A percentile compares a stretch with the other conserved stretches of the same genome.
These are phyloP conservation scores for Fusarium graminum DNA, from an alignment of 2,329 filamentous ascomycete species.

Conservation along the genomic window DNA sequence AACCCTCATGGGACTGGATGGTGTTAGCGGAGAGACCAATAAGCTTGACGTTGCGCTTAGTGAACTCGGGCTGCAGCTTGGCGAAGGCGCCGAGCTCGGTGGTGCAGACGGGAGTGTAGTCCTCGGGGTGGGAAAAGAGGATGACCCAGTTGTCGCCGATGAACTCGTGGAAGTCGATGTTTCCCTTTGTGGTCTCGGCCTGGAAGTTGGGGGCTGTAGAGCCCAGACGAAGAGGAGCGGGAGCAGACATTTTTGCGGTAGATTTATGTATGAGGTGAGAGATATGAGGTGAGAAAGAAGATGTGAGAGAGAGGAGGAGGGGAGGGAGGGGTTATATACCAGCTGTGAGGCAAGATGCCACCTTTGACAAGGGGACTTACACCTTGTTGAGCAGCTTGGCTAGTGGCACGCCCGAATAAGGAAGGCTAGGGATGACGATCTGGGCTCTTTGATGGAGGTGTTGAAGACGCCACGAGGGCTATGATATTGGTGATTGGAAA, in stretches of 20 bases:
- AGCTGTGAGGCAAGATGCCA: conserved; percentile 10
- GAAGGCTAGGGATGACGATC: conserved; percentile 33
- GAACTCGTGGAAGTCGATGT: conserved; percentile 87
- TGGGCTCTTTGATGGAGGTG: conserved; percentile 8
- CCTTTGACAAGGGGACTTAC: conserved; percentile 1
- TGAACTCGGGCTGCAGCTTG: conserved; percentile 89
- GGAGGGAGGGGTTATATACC: conserved; percentile 39
- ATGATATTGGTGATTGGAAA: conserved; percentile 35
- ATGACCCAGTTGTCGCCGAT: conserved; percentile 84
- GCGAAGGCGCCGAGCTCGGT: conserved; percentile 95
- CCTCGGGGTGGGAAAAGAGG: conserved; percentile 87
- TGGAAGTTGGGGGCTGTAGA: conserved; percentile 82
- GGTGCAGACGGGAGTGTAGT: conserved; percentile 96
- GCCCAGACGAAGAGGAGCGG: conserved; percentile 70
- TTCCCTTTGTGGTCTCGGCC: conserved; percentile 82
- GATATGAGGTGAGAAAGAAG: not conserved
- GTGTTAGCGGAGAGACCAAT: conserved; percentile 92
- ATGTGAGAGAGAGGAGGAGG: conserved; percentile 1
- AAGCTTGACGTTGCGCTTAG: conserved; percentile 88
- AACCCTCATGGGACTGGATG: conserved; percentile 83
- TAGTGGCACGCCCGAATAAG: conserved; percentile 16
- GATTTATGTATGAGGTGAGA: not conserved
- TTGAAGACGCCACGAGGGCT: conserved; percentile 35
- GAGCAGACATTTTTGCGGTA: conserved; percentile 48
- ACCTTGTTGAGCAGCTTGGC: conserved; percentile 32